Conservation (phyloP, 2,329 filamentous ascomycete genomes). For the Trichoderma endophyticum region DNA sequence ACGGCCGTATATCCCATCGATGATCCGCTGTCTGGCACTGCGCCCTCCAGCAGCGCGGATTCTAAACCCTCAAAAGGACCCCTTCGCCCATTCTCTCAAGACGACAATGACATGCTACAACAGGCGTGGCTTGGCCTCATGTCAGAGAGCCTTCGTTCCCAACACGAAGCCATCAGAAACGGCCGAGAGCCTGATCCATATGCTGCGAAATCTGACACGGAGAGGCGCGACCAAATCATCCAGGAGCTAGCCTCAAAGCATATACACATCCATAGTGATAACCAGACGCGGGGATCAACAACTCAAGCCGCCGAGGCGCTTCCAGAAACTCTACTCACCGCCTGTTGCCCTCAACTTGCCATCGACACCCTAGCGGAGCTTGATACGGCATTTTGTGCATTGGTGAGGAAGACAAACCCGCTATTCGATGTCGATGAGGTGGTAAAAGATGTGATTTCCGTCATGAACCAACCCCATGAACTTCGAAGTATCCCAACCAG, state of each 20-base stretch:
- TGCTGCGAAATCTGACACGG: conserved; percentile 28
- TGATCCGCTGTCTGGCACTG: conserved; percentile 71
- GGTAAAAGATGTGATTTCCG: conserved; percentile 44
- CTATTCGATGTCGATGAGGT: conserved; percentile 44
- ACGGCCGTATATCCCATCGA: conserved; percentile 78
- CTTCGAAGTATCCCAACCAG: neutral
- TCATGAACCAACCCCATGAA: conserved; percentile 24
- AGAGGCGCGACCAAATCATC: conserved; percentile 36
- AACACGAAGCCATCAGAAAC: conserved; percentile 40
- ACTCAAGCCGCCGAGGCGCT: conserved; percentile 30
- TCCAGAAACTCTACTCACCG: conserved; percentile 25
- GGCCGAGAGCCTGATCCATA: conserved; percentile 29
- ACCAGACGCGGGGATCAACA: conserved; percentile 31
- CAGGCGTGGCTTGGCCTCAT: conserved; percentile 68
- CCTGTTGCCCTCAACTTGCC: conserved; percentile 49
- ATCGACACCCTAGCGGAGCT: conserved; percentile 48
- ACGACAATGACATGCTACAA: conserved; percentile 78
- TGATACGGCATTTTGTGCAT: conserved; percentile 48
- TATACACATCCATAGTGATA: conserved; percentile 43
- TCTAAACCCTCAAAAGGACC: conserved; percentile 54
- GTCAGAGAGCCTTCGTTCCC: conserved; percentile 45
- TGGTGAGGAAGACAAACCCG: conserved; percentile 41
- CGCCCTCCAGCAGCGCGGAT: conserved; percentile 50
- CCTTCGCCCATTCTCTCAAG: conserved; percentile 72
- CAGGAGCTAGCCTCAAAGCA: conserved; percentile 46